Conservation (phyloP, 345 rosid species). For the Gossypium rotundifolium region DNA sequence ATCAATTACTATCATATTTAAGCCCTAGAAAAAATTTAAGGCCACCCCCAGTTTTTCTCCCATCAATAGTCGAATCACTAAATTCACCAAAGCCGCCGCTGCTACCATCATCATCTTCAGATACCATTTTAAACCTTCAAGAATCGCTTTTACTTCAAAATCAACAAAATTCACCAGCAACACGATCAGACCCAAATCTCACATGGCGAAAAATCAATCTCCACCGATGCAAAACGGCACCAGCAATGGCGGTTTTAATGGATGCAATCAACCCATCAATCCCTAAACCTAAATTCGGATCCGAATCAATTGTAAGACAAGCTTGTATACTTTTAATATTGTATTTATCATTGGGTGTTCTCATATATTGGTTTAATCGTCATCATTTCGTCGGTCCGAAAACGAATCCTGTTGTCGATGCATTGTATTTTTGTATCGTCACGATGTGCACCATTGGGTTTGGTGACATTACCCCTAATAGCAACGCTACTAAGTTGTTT, state of each 20-base stretch:
- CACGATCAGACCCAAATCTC: constrained; percentile 21
- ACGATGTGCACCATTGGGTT: constrained; percentile 96
- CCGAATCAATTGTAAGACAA: constrained; percentile 51
- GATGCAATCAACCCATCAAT: constrained; percentile 26
- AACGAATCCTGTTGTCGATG: constrained; percentile 87
- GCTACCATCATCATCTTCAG: constrained; percentile 16
- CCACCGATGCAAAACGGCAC: constrained; percentile 80
- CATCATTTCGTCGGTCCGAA: constrained; percentile 37
- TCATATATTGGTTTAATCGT: constrained; percentile 59
- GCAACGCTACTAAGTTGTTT: constrained; percentile 53
- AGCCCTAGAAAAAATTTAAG: background rate
- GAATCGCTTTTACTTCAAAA: constrained; percentile 23
- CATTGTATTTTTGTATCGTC: constrained; percentile 80
- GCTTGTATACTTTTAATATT: constrained; percentile 44
- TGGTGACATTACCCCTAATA: constrained; percentile 80
- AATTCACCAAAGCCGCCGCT: constrained; percentile 19
- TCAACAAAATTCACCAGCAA: constrained; percentile 11
- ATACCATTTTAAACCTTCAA: constrained; percentile 3
- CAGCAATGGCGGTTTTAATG: constrained; percentile 70
- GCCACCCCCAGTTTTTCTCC: background rate
- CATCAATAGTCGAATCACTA: background rate
- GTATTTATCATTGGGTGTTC: constrained; percentile 61
- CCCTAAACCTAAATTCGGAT: constrained; percentile 41
- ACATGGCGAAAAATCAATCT: constrained; percentile 26
- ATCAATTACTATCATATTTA: background rate